Evolutionary conservation across 2,329 filamentous ascomycete species (phyloP).

Genomic region (Colletotrichum sp.): DNA sequence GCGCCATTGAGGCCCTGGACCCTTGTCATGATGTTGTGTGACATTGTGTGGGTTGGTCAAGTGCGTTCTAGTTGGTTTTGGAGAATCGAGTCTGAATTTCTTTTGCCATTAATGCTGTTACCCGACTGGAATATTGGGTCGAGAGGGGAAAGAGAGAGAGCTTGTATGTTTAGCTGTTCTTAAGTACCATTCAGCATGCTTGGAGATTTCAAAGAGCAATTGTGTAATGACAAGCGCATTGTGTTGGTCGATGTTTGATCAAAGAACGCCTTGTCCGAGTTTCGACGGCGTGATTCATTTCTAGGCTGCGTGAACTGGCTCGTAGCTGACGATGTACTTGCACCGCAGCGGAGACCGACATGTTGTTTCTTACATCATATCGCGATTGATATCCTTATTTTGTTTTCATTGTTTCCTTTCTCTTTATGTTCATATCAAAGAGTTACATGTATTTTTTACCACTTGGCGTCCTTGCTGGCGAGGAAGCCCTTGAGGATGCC

Average conservation of each 20-base stretch:
- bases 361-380: constrained; percentile 7
- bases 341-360: constrained; percentile 9
- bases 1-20: not conserved
- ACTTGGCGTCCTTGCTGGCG: constrained; percentile 61
- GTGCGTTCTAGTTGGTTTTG: not conserved
- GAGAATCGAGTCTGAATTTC: not conserved
- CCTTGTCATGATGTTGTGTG: not conserved
- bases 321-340: not conserved
- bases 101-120: not conserved
- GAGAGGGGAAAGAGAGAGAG: not conserved
- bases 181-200: not conserved
- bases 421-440: not conserved
- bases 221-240: not conserved
- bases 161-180: not conserved
- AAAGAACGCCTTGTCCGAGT: not conserved
- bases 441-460: constrained; percentile 39
- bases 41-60: not conserved
- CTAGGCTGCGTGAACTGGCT: constrained; percentile 18
- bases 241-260: not conserved
- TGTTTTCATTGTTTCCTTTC: not conserved
- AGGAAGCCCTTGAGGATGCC: constrained; percentile 72
- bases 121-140: not conserved
- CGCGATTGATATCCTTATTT: not conserved
- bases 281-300: constrained; percentile 16
- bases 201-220: not conserved